Evolutionary conservation across 2,329 filamentous ascomycete species (phyloP), one percentile per base, ranked within the genome.

Genomic region (Penicillium polonicum): DNA sequence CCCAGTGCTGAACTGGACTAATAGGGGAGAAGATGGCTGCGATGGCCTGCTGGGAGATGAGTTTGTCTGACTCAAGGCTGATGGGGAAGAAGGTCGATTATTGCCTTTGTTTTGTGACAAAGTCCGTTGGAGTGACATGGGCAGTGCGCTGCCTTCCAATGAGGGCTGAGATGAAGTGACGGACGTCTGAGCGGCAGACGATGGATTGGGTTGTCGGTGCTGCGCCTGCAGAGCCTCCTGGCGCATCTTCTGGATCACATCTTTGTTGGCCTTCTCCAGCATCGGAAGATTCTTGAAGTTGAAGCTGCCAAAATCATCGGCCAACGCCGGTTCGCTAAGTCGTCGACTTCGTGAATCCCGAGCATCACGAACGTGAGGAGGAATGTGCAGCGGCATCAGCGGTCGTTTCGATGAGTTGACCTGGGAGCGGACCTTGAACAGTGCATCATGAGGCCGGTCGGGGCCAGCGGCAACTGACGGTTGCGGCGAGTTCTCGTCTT

Each of bases 261-360:
- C 94, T 72, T 99, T 99, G 76, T 99, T 99, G 54, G 94, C 94
- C 74, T 97, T 97, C 69, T 97, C 94, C 19, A 99, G 82, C 21
- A 97, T 93, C 0, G 93, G 92, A 48, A 99, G 79, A 68, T 99
- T 99, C 78, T 99, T 99, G 82, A 96, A 99, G 39, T 91, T 86
- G 75, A 99, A 99, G 61, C 86, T 92, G 33, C 94, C 94, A 79
- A 99, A 99, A 72, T 99, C 95, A 73, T 99, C 94, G 0, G 88
- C 83, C 33, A 86, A 84, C 17, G 93, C 87, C 1, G 94, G 94
- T 74, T 99, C 94, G 73, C 93, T 97, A 39, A 97, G 81, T 65
- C 94, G 84, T 62, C 94, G 85, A 65, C 86, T 92, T 70, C 96
- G 90, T 45, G 89, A 83, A 75, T 97, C 94, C 70, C 95, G 91